These are phyloP conservation scores for Apiotrichum sp. DNA, from an alignment of 1,284 basidiomycete species.

Conservation along the genomic window DNA sequence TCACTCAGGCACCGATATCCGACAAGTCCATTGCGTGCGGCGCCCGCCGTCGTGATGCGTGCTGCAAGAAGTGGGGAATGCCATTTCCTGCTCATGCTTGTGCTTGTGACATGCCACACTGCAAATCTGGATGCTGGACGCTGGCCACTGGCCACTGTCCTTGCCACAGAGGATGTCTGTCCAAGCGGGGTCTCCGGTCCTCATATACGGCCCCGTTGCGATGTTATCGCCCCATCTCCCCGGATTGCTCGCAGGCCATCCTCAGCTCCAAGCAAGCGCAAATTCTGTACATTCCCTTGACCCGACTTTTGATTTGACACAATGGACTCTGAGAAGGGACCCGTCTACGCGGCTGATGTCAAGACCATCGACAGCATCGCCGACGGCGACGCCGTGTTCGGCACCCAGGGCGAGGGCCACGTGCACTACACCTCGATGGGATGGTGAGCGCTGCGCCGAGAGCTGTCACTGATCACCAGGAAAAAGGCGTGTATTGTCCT, in stretches of 20 bases:
- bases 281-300: neutral
- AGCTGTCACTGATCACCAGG: conserved; percentile 13
- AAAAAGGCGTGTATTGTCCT: conserved; percentile 32
- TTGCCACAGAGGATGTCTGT: no score
- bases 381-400: conserved; percentile 29
- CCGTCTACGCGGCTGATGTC: neutral
- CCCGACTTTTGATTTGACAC: neutral
- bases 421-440: conserved; percentile 35
- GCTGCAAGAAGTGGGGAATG: no score
- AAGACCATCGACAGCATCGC: conserved; percentile 9
- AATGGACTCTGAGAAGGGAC: neutral
- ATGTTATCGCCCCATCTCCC: no score
- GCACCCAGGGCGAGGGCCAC: conserved; percentile 26
- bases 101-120: no score
- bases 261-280: neutral
- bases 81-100: no score
- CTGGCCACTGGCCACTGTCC: no score
- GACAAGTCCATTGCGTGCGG: neutral
- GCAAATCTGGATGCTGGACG: no score
- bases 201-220: no score
- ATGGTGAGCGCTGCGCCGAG: conserved; percentile 20
- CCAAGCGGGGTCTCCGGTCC: no score
- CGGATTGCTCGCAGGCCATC: no score
- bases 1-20: neutral
- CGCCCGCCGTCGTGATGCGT: no score